Percentiles rank a stretch among this genome's conserved stretches.
These are phyloP conservation scores for Pulchroboletus neoregius DNA, from an alignment of 1,284 basidiomycete species.

Conservation along the genomic window DNA sequence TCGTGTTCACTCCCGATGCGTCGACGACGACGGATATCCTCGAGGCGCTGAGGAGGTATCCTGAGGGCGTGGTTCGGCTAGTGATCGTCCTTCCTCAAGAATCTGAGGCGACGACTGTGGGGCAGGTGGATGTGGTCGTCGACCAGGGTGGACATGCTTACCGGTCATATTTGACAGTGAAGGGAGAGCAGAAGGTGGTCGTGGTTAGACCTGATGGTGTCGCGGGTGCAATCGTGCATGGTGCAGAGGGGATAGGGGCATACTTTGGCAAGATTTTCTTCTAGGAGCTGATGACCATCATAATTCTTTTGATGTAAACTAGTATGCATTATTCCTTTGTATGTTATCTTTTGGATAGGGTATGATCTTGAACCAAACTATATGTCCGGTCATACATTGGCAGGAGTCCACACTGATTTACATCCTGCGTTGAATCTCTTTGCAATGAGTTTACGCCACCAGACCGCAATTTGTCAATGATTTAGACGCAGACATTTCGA, in stretches of 20 bases:
- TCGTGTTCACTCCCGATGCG: constrained; percentile 21
- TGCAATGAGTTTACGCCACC: too few relatives aligned
- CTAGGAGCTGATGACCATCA: too few relatives aligned
- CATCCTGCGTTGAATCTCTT: too few relatives aligned
- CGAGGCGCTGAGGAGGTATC: constrained; percentile 4
- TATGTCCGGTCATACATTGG: too few relatives aligned
- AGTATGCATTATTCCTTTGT: too few relatives aligned
- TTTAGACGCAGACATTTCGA: too few relatives aligned
- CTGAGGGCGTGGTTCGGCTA: neutral
- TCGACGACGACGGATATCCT: constrained; percentile 9
- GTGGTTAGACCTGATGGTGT: constrained; percentile 38
- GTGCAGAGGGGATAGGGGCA: constrained; percentile 8
- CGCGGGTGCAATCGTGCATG: constrained; percentile 34
- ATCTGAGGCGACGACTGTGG: neutral
- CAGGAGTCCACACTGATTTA: too few relatives aligned
- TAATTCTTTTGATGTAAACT: too few relatives aligned
- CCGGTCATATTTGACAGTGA: constrained; percentile 15
- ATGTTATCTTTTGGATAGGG: too few relatives aligned
- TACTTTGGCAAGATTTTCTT: constrained; percentile 6
- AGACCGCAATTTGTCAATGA: too few relatives aligned
- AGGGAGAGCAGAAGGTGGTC: constrained; percentile 15
- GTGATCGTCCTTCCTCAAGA: constrained; percentile 18
- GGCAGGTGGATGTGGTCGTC: constrained; percentile 6
- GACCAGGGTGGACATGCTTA: constrained; percentile 21
- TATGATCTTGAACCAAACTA: too few relatives aligned